Evolutionary conservation across 2,329 filamentous ascomycete species (phyloP).

Genomic region (Apiospora phragmitis): DNA sequence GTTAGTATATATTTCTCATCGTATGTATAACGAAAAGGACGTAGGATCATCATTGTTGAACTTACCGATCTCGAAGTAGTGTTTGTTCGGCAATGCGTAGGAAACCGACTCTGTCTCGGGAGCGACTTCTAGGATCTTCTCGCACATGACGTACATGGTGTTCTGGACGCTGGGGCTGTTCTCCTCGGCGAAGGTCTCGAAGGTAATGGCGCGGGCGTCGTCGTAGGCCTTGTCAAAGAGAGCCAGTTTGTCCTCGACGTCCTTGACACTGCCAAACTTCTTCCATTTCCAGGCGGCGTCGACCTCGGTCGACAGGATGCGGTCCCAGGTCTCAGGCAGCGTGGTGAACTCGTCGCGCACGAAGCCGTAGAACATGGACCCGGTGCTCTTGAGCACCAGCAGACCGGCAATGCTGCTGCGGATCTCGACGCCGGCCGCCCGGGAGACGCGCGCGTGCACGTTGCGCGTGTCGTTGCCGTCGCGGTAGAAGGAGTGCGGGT

Average conservation of each 20-base stretch:
- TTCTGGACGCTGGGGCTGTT: conserved; percentile 91
- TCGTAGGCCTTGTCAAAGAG: conserved; percentile 81
- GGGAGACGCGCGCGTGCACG: conserved; percentile 70
- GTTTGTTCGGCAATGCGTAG: conserved; percentile 93
- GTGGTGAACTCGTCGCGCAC: conserved; percentile 92
- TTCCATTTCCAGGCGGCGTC: conserved; percentile 87
- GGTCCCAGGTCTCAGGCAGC: conserved; percentile 87
- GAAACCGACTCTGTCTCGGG: conserved; percentile 72
- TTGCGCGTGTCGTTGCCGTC: conserved; percentile 87
- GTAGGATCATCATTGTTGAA: conserved; percentile 21
- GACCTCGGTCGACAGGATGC: conserved; percentile 92
- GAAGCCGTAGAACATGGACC: conserved; percentile 94
- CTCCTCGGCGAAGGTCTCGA: conserved; percentile 88
- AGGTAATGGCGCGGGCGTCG: conserved; percentile 78
- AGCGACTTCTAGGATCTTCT: conserved; percentile 76
- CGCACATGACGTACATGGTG: conserved; percentile 99
- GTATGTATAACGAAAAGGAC: background rate
- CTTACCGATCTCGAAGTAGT: conserved; percentile 95
- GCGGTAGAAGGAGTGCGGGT: conserved; percentile 92
- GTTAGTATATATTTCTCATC: background rate
- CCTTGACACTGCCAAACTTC: conserved; percentile 63
- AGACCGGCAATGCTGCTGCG: conserved; percentile 78
- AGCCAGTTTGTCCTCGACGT: conserved; percentile 62
- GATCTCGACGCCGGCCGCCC: conserved; percentile 71
- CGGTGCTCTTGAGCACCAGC: conserved; percentile 92